Conservation (phyloP, 495 filamentous ascomycete genomes). For the Recurvomyces mirabilis region DNA sequence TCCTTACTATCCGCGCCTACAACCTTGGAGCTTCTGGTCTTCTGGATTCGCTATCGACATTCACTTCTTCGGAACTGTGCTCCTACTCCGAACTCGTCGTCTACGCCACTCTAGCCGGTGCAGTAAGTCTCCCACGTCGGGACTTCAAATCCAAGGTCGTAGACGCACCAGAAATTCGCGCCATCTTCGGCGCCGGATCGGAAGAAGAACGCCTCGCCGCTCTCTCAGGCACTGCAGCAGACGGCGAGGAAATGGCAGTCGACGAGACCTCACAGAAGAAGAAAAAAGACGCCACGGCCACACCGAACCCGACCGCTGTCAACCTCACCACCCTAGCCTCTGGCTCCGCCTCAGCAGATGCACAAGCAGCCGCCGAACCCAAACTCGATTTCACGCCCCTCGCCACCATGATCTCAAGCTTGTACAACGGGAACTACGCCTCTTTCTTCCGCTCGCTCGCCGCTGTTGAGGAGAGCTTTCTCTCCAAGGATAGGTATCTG, state of each 20-base stretch:
- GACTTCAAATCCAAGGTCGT: slow-evolving; percentile 99
- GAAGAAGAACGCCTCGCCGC: slow-evolving; percentile 76
- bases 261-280: slow-evolving; percentile 31
- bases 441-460: slow-evolving; percentile 84
- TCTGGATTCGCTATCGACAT: slow-evolving; percentile 94
- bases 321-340: slow-evolving; percentile 64
- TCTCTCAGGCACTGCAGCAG: slow-evolving; percentile 57
- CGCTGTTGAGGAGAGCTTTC: slow-evolving; percentile 85
- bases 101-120: slow-evolving; percentile 90
- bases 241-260: slow-evolving; percentile 72
- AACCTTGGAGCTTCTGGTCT: slow-evolving; percentile 81
- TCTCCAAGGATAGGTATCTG: slow-evolving; percentile 86
- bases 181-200: slow-evolving; percentile 64
- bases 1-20: slow-evolving; percentile 84
- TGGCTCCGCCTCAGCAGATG: slow-evolving; percentile 51
- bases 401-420: slow-evolving; percentile 72
- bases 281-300: slow-evolving; percentile 30
- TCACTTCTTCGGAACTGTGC: slow-evolving; percentile 96
- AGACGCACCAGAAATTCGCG: slow-evolving; percentile 94
- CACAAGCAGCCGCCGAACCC: slow-evolving; percentile 60
- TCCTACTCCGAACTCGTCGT: slow-evolving; percentile 87
- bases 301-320: slow-evolving; percentile 54
- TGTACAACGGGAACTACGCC: slow-evolving; percentile 88
- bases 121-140: slow-evolving; percentile 85
- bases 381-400: slow-evolving; percentile 73